Evolutionary conservation across 352 stramenopile species (phyloP).

Genomic region (Phytophthora capsici): DNA sequence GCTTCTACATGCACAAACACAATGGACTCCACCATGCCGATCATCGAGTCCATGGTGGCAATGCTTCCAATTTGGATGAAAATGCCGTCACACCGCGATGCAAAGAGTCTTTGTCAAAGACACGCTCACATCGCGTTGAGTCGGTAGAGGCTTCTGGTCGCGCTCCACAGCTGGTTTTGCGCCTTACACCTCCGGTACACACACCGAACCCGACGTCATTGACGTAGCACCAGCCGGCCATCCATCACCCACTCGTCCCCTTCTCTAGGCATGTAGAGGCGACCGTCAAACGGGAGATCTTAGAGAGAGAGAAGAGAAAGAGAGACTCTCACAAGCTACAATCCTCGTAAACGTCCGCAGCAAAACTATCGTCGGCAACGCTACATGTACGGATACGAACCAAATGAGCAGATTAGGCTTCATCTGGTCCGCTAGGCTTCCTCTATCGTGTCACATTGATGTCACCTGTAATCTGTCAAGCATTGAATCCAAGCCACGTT

Average conservation of each 20-base stretch:
- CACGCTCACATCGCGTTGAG: slow-evolving; percentile 11
- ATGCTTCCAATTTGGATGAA: no score
- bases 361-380: no score
- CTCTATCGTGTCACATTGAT: not conserved
- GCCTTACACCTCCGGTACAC: not conserved
- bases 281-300: slow-evolving; percentile 2
- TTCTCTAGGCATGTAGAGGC: slow-evolving; percentile 9
- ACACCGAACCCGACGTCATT: no score
- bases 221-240: not conserved
- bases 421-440: slow-evolving; percentile 5
- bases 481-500: not conserved
- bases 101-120: not conserved
- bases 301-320: no score
- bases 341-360: not conserved
- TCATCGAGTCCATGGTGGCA: no score
- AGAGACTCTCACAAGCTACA: not conserved
- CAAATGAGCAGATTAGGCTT: not conserved
- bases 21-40: no score
- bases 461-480: not conserved
- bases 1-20: not conserved
- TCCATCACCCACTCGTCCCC: not conserved
- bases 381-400: not conserved
- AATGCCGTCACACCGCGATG: no score
- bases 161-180: slow-evolving; percentile 15
- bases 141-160: not conserved